Conservation (phyloP, 2,329 filamentous ascomycete genomes). For the Penicillium sp. region DNA sequence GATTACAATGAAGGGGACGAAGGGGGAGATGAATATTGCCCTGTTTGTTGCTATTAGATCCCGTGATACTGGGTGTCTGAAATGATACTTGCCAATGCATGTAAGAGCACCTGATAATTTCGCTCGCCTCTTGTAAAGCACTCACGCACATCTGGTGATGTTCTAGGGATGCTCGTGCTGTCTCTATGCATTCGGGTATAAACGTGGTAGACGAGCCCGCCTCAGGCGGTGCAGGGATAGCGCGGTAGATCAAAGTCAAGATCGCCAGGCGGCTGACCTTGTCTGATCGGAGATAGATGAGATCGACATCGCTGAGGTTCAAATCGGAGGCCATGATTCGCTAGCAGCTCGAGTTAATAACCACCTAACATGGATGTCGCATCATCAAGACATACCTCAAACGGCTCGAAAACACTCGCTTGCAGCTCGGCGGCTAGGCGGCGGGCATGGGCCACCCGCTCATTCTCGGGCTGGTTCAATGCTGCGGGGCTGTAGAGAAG, state of each 20-base stretch:
- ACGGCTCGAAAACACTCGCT: slow-evolving; percentile 26
- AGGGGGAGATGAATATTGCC: slow-evolving; percentile 43
- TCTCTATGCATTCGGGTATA: slow-evolving; percentile 34
- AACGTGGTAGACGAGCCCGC: slow-evolving; percentile 27
- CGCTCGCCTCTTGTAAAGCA: slow-evolving; percentile 24
- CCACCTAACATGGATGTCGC: too few relatives aligned
- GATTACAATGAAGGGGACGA: slow-evolving; percentile 48
- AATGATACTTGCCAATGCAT: slow-evolving; percentile 31
- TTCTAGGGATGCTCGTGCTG: slow-evolving; percentile 34
- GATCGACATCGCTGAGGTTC: slow-evolving; percentile 25
- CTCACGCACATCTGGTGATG: slow-evolving; percentile 30
- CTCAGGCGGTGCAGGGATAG: slow-evolving; percentile 31
- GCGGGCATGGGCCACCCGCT: slow-evolving; percentile 26
- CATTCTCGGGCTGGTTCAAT: slow-evolving; percentile 24
- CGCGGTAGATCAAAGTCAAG: slow-evolving; percentile 39
- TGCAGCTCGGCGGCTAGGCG: slow-evolving; percentile 29
- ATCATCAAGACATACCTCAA: slow-evolving; percentile 20
- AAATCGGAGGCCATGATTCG: slow-evolving; percentile 4
- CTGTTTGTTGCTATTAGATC: slow-evolving; percentile 14
- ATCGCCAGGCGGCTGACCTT: slow-evolving; percentile 36
- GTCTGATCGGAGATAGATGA: slow-evolving; percentile 28
- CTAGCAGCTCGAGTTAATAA: slow-evolving; percentile 2
- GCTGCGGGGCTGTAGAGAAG: slow-evolving; percentile 47
- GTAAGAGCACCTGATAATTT: slow-evolving; percentile 31
- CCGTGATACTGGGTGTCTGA: not conserved